These are phyloP conservation scores for Candida ortonii DNA, from an alignment of 805 yeast genomes.

Conservation along the genomic window DNA sequence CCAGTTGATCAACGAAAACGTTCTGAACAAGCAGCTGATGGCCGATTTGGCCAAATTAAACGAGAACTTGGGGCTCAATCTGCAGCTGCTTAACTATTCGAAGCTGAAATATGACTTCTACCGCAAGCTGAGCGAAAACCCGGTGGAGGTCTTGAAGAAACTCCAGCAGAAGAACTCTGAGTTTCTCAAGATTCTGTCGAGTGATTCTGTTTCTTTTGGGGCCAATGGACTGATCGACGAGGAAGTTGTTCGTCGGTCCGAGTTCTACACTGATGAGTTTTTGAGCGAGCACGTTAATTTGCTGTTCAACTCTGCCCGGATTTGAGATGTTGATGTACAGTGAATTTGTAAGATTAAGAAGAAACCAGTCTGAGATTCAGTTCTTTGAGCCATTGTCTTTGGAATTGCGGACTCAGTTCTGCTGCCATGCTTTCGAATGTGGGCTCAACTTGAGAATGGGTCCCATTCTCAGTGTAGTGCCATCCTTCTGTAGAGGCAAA, in stretches of 20 bases:
- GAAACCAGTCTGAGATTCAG: conserved; percentile 9
- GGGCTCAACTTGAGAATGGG: conserved; percentile 16
- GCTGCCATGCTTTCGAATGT: conserved; percentile 31
- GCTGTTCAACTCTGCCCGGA: conserved; percentile 57
- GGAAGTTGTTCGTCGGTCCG: conserved; percentile 80
- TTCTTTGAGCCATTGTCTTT: conserved; percentile 18
- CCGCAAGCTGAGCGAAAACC: conserved; percentile 68
- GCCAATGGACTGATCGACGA: conserved; percentile 52
- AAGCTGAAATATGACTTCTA: conserved; percentile 76
- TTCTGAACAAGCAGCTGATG: conserved; percentile 40
- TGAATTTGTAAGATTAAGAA: conserved; percentile 4
- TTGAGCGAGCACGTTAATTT: conserved; percentile 77
- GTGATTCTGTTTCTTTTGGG: conserved; percentile 53
- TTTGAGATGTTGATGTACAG: conserved; percentile 26
- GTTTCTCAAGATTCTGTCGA: conserved; percentile 78
- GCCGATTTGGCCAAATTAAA: conserved; percentile 36
- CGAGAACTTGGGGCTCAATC: conserved; percentile 42
- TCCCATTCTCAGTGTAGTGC: too few species aligned
- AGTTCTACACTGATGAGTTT: conserved; percentile 76
- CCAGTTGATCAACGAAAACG: conserved; percentile 42
- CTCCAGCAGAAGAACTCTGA: conserved; percentile 81
- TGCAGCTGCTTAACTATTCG: conserved; percentile 52
- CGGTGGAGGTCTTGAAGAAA: conserved; percentile 66
- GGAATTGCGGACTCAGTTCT: conserved; percentile 15
- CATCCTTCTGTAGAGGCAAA: conserved; percentile 29